Evolutionary conservation across 441 rosid genomes (phyloP).

Genomic region (Aquilaria agallochum): DNA sequence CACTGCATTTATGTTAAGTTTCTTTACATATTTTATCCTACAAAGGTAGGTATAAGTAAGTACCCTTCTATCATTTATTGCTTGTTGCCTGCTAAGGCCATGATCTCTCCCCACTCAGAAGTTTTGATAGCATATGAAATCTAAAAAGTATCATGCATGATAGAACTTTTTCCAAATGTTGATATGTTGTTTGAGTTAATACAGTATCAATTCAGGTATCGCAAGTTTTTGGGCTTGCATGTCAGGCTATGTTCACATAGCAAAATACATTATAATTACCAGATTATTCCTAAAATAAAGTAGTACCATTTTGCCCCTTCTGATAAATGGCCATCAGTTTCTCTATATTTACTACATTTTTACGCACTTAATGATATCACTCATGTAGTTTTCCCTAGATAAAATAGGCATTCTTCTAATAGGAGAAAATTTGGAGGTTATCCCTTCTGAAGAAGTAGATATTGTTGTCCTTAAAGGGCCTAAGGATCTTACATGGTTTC

Average conservation of each 20-base stretch:
- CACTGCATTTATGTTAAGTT: constrained; percentile 43
- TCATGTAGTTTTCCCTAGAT: constrained; percentile 73
- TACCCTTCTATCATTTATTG: no score
- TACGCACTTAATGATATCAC: not conserved
- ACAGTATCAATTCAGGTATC: not conserved
- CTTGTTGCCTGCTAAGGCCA: no score
- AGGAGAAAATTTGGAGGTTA: constrained; percentile 77
- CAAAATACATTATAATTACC: no score
- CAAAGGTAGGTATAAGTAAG: constrained; percentile 41
- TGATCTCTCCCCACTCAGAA: no score
- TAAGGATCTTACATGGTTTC: constrained; percentile 98
- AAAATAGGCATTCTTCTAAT: constrained; percentile 90
- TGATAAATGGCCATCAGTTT: no score
- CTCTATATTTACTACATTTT: no score
- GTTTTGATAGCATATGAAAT: no score
- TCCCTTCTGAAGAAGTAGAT: constrained; percentile 83
- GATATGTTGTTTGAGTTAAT: constrained; percentile 1
- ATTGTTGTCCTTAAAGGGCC: constrained; percentile 96
- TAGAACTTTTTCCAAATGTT: not conserved
- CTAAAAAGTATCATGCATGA: not conserved
- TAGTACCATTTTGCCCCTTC: no score
- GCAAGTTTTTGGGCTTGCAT: no score
- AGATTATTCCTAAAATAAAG: no score
- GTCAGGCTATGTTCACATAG: no score
- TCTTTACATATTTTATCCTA: constrained; percentile 76